Conservation (phyloP, 73 alveolate species). For the Tetrahymena borealis region DNA sequence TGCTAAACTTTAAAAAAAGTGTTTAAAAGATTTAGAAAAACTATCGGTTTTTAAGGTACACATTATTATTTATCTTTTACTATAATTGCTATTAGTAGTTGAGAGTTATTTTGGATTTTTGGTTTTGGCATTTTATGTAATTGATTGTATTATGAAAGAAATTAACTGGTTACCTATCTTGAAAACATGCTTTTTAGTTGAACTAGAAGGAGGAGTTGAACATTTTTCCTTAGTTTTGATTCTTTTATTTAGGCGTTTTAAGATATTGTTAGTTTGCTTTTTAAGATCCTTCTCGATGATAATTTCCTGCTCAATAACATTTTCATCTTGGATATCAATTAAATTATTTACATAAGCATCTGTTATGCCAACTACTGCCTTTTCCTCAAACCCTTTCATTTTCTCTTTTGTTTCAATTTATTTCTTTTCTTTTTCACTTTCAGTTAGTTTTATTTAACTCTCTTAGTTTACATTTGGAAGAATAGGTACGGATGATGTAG, state of each 20-base stretch:
- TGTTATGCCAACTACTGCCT: neutral
- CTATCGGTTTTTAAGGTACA: too few relatives aligned
- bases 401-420: neutral
- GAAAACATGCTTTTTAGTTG: neutral
- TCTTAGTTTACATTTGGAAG: neutral
- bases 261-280: neutral
- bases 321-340: neutral
- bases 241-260: neutral
- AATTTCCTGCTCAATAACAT: neutral
- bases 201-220: neutral
- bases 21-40: too few relatives aligned
- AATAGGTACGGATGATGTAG: neutral
- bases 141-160: neutral
- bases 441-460: neutral
- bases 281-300: neutral
- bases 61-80: too few relatives aligned
- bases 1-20: too few relatives aligned
- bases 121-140: neutral
- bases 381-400: neutral
- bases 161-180: neutral
- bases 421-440: neutral
- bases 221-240: neutral
- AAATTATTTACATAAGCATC: neutral
- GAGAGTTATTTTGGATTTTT: too few relatives aligned
- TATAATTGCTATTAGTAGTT: too few relatives aligned